A percentile compares a stretch with the other conserved stretches of the same genome.
Evolutionary conservation across 495 filamentous ascomycete species (phyloP).

Genomic region (Talaromyces liani): DNA sequence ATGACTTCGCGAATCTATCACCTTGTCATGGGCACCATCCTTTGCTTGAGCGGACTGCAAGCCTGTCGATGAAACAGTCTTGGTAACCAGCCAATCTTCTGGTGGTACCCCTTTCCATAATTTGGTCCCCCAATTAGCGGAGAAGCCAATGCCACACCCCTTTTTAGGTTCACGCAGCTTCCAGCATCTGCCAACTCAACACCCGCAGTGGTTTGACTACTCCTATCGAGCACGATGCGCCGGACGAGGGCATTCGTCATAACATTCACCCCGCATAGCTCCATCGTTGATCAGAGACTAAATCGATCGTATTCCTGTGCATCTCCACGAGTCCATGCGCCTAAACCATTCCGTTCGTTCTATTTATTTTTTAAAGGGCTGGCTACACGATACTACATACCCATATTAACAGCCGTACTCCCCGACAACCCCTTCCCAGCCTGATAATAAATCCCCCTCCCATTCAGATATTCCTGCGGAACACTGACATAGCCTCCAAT

Average conservation of each 20-base stretch:
- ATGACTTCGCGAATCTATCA: not conserved
- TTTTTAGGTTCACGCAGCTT: not conserved
- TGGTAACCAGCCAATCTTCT: not conserved
- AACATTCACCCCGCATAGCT: conserved; percentile 15
- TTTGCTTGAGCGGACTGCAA: not conserved
- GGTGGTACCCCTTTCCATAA: not conserved
- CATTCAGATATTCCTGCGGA: conserved; percentile 19
- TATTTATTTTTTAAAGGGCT: too few species aligned
- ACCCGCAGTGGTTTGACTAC: not conserved
- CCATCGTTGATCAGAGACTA: conserved; percentile 27
- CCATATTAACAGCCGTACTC: conserved; percentile 18
- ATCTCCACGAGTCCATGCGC: conserved; percentile 28
- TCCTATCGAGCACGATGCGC: not conserved
- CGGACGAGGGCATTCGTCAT: not conserved
- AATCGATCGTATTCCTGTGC: conserved; percentile 26
- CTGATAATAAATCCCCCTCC: conserved; percentile 14
- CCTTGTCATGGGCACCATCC: not conserved
- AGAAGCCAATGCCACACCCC: not conserved
- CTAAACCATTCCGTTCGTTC: too few species aligned
- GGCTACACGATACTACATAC: too few species aligned
- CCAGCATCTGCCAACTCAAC: not conserved
- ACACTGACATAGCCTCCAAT: conserved; percentile 26
- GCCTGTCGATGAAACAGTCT: not conserved
- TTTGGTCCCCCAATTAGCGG: not conserved
- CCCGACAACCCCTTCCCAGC: conserved; percentile 33